phyloP scores from a whole-genome alignment of 192 early-diverging fungal genomes.

The Entomortierella lignicola region DNA sequence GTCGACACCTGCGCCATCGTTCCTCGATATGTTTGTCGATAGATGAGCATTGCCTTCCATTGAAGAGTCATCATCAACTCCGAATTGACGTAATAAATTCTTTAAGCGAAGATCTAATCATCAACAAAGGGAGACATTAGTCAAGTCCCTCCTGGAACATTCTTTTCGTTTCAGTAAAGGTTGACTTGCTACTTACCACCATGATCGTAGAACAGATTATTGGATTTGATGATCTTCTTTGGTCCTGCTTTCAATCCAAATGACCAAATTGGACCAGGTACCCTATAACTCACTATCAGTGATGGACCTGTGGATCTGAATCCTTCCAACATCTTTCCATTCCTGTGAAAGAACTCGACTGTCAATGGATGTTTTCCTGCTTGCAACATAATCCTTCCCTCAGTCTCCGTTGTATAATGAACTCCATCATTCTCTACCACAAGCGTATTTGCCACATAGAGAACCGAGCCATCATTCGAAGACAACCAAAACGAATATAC shows the following conservation, averaged over 20 bases:
- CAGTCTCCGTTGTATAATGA: conserved; percentile 40
- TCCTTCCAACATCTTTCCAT: conserved; percentile 52
- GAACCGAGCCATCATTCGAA: conserved; percentile 42
- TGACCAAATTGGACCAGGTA: conserved; percentile 44
- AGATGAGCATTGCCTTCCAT: conserved; percentile 4
- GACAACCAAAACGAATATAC: conserved; percentile 48
- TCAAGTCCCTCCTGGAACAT: too few relatives aligned
- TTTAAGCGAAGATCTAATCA: conserved; percentile 23
- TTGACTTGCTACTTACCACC: conserved; percentile 32
- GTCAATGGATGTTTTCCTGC: conserved; percentile 39
- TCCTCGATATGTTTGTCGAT: background rate
- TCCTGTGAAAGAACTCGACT: conserved; percentile 48
- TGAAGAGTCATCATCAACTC: conserved; percentile 24
- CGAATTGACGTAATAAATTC: conserved; percentile 28
- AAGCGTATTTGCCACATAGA: conserved; percentile 39
- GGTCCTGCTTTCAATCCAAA: conserved; percentile 36
- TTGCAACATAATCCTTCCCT: conserved; percentile 37
- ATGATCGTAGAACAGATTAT: conserved; percentile 37
- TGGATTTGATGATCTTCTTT: conserved; percentile 31
- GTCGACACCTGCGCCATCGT: background rate
- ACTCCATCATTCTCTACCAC: conserved; percentile 53
- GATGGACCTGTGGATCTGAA: conserved; percentile 45
- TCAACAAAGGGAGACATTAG: too few relatives aligned
- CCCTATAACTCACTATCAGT: conserved; percentile 34
- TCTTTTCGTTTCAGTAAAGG: too few relatives aligned